These are phyloP conservation scores for Prototheca cutis DNA, from an alignment of 163 green algal genomes.

Conservation along the genomic window DNA sequence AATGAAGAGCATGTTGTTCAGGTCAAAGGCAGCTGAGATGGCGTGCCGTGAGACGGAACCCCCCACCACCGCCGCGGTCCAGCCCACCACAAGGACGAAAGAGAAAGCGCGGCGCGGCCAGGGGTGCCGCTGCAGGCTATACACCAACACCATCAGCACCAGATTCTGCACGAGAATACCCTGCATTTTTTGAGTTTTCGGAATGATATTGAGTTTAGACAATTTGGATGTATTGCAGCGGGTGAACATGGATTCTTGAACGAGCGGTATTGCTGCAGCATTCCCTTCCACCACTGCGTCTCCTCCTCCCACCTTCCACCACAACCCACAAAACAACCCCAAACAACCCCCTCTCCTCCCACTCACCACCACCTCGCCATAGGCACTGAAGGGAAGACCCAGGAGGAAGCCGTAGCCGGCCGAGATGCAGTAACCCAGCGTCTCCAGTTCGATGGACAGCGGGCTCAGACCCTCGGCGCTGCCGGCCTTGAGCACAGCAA, in stretches of 20 bases:
- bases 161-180: conserved; percentile 62
- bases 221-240: no score
- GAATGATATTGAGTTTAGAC: no score
- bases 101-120: conserved; percentile 9
- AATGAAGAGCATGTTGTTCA: conserved; percentile 65
- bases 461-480: conserved; percentile 62
- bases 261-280: no score
- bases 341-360: no score
- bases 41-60: conserved; percentile 13
- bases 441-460: conserved; percentile 75
- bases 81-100: conserved; percentile 13
- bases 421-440: conserved; percentile 59
- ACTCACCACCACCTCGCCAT: conserved; percentile 70
- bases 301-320: no score
- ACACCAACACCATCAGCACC: conserved; percentile 70
- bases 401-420: conserved; percentile 65
- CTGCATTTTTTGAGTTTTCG: no score
- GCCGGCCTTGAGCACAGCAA: conserved; percentile 39
- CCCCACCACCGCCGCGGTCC: conserved; percentile 8
- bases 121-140: conserved; percentile 38
- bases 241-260: no score
- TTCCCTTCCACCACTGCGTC: no score
- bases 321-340: no score
- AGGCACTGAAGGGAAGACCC: conserved; percentile 69
- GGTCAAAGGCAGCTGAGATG: conserved; percentile 39